Base-by-base conservation (phyloP, 768 basidiomycete species). In the Agaricus bisporus region DNA sequence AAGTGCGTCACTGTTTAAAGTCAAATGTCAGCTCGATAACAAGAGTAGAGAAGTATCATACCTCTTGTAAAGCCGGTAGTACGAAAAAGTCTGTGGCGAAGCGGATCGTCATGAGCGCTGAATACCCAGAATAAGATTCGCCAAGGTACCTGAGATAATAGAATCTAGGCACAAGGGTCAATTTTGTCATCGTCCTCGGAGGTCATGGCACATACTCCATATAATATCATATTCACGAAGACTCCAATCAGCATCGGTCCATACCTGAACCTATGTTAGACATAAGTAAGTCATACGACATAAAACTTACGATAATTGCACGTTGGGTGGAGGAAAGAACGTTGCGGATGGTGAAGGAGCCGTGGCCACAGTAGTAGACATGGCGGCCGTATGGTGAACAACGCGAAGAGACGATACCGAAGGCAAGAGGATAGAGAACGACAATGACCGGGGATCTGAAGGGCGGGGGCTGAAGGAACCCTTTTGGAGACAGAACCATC, bases 221-320 rank as follows among this genome's bases (percentile, higher is more conserved):
- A 78, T 35, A 78, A 67, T 57, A 77, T 70, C 64, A 73, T 70
- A 54, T 76, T 75, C 36, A 70, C 58, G 54, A 68, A 72, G 15
- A 66, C 66, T 26, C 74, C 75, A 49, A 75, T 63, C 36, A 75
- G 65, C 72, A 77, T 74, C 10, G 75, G 74, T 17, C 75, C 75
- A 59, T 70, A 74, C 35, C 75, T 74, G 51, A 20, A 3, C 6
- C 25, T 18, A 28, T 36, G 26, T 39, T 17, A 7, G 32, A 20
- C 43, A 20, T 29, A 29, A 41, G 41, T 26, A 29, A 11, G 17
- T 35, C 22, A 9, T n/a, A 26, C 1, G n/a, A 18, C 17, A 10
- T 20, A 41, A 32, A 20, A 62, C 68, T 55, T 49, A 70, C 68
- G 63, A 62, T 39, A 69, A 64, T 55, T 61, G 56, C 35, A 70